Evolutionary conservation across 176 grass and related monocot genomes (phyloP).

Genomic region (Miscanthus lutarioriparius): DNA sequence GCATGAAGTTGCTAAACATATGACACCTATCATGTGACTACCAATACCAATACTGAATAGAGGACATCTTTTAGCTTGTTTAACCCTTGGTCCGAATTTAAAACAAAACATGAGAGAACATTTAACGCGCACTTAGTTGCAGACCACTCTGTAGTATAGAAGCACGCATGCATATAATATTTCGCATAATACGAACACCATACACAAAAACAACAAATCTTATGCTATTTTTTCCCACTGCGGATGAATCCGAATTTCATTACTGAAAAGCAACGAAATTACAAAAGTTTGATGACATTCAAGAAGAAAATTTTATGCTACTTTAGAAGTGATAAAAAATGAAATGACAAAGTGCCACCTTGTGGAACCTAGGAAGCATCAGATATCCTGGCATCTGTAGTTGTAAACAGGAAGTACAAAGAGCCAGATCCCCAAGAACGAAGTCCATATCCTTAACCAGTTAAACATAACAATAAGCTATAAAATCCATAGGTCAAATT

Average conservation of each 20-base stretch:
- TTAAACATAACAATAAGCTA: neutral
- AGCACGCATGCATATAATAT: conserved; percentile 6
- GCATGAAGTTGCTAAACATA: conserved; percentile 21
- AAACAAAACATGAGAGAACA: conserved; percentile 5
- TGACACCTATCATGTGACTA: neutral
- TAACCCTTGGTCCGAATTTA: neutral
- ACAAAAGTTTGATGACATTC: neutral
- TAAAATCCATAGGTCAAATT: neutral
- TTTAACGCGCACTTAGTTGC: neutral
- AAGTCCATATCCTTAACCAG: neutral
- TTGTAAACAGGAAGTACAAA: neutral
- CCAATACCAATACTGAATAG: neutral
- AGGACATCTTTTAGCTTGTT: neutral
- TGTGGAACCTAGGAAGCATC: neutral
- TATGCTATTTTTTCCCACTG: neutral
- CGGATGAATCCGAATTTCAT: neutral
- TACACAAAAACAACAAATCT: neutral
- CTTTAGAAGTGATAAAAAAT: neutral
- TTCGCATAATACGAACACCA: neutral
- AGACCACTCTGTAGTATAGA: neutral
- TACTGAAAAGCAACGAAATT: neutral
- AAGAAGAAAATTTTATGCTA: neutral
- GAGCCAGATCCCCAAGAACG: conserved; percentile 17
- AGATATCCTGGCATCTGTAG: neutral
- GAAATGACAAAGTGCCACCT: neutral